Percentiles rank a stretch among this genome's conserved stretches.
Evolutionary conservation across 192 early-diverging fungal species (phyloP).

Genomic region (Powellomyces hirtus): DNA sequence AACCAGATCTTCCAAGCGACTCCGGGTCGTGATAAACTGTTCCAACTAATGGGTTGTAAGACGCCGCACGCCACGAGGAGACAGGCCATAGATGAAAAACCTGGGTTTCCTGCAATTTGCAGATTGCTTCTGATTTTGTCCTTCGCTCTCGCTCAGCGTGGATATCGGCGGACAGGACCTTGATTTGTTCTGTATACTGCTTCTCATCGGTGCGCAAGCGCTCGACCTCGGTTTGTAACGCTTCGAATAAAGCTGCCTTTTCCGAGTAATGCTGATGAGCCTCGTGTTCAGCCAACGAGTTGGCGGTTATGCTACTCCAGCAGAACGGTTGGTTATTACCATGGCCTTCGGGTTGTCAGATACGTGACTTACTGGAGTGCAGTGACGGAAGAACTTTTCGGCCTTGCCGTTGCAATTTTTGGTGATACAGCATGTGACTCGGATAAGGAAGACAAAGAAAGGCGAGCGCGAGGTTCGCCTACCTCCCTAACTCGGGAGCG

Average conservation of each 20-base stretch:
- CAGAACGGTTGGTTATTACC: neutral
- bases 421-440: no score
- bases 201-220: constrained; percentile 26
- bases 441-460: no score
- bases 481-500: no score
- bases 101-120: neutral
- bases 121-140: neutral
- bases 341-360: neutral
- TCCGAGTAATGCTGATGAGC: neutral
- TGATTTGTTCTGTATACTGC: constrained; percentile 35
- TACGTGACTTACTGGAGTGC: neutral
- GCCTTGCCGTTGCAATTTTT: neutral
- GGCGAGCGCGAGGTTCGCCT: no score
- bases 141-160: constrained; percentile 2
- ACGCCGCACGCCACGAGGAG: neutral
- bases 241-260: constrained; percentile 12
- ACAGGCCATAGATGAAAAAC: no score
- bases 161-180: constrained; percentile 25
- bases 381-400: neutral
- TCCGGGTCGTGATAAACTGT: neutral
- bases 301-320: neutral
- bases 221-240: constrained; percentile 39
- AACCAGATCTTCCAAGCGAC: neutral
- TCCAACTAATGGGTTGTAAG: neutral
- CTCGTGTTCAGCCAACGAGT: neutral